Conservation (phyloP, 305 asterid genomes). For the Fraxinus nigra region DNA sequence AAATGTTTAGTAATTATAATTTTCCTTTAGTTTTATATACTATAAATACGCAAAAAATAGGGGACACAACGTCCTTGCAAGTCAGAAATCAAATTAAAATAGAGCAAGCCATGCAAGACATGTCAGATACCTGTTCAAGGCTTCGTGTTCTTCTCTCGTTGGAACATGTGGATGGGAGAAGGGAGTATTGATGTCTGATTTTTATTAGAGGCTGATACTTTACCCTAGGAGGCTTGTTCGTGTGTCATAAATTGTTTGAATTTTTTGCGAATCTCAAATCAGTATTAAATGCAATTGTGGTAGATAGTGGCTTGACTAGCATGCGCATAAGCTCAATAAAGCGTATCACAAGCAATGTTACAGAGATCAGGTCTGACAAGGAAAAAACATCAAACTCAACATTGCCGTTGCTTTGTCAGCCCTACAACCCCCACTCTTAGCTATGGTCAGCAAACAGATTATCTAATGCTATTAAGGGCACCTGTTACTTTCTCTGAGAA, state of each 20-base stretch:
- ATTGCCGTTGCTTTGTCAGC: background rate
- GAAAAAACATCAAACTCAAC: background rate
- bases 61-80: background rate
- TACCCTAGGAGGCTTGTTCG: background rate
- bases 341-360: background rate
- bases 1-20: background rate
- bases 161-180: background rate
- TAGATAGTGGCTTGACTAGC: background rate
- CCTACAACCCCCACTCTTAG: background rate
- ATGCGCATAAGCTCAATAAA: background rate
- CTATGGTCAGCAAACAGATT: background rate
- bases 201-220: background rate
- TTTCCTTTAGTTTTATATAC: background rate
- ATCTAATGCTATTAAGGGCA: background rate
- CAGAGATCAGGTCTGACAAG: background rate
- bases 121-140: background rate
- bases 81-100: background rate
- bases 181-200: background rate
- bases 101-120: background rate
- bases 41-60: background rate
- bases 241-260: background rate
- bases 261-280: background rate
- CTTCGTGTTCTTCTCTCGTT: background rate
- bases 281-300: background rate
- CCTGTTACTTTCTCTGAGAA: background rate